phyloP scores from a whole-genome alignment of 352 stramenopile species.

The Globisporangium viniferum region DNA sequence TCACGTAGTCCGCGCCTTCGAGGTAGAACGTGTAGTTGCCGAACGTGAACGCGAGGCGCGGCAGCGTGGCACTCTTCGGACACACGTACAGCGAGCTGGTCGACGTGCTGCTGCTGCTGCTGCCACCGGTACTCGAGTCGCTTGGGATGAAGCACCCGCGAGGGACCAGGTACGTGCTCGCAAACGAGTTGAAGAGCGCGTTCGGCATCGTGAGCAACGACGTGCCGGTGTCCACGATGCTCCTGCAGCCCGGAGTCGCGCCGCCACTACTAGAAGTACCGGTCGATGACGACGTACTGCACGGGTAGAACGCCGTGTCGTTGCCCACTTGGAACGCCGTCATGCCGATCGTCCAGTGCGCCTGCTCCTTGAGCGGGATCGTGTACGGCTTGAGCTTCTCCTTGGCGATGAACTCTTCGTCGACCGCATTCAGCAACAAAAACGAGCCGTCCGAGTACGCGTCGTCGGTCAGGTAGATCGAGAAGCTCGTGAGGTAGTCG shows the following conservation, averaged over 20 bases:
- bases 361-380: conserved; percentile 43
- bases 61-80: conserved; percentile 37
- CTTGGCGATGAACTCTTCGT: conserved; percentile 45
- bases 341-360: conserved; percentile 73
- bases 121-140: neutral
- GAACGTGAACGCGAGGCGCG: conserved; percentile 51
- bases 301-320: conserved; percentile 35
- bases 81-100: conserved; percentile 55
- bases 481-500: conserved; percentile 64
- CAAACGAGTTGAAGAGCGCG: conserved; percentile 24
- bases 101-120: neutral
- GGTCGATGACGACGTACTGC: conserved; percentile 23
- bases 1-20: conserved; percentile 53
- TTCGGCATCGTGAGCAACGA: conserved; percentile 56
- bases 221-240: conserved; percentile 68
- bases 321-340: conserved; percentile 53
- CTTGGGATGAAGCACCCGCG: conserved; percentile 9
- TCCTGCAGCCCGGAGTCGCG: conserved; percentile 23
- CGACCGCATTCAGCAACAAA: conserved; percentile 65
- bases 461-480: conserved; percentile 51
- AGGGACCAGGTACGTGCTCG: conserved; percentile 7
- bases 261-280: neutral
- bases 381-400: conserved; percentile 43
- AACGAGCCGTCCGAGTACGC: conserved; percentile 53
- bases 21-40: conserved; percentile 58